Base-by-base conservation (phyloP, 495 filamentous ascomycete species). In the Hypomontagnella submonticulosa region DNA sequence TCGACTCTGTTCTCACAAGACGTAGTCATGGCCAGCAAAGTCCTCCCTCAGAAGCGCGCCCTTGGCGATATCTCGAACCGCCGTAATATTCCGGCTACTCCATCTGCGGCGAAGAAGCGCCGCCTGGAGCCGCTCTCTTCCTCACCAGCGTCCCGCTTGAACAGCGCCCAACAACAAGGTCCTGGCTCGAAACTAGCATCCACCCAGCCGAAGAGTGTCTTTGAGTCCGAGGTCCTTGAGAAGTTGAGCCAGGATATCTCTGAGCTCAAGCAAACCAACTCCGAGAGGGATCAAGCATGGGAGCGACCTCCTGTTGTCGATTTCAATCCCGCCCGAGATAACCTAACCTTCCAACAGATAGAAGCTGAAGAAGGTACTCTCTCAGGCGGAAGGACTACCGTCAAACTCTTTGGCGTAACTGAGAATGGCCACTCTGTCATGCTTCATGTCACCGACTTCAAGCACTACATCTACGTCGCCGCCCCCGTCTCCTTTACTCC, bases 361-460 rank as follows among this genome's bases (percentile, higher is more conserved):
- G 95, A 99, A 66, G 89, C 87, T 4, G 94, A 98, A 68, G 94
- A 98, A 75, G 93, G 95, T 15, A 87, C 84, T 2, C 66, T 97
- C 4, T 69, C 83, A 74, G 88, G 88, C 60, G 91, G 90, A 13
- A 88, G 84, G 69, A 80, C 90, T 1, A 86, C 90, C 0, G 83
- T 98, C 59, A 92, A 92, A 76, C 84, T 99, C 11, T 99, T 97
- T 75, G 95, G 95, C 68, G 92, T 97, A n/a, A 97, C 94, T n/a
- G 91, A 95, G 81, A 77, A 83, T 41, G 95, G 95, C 61, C 91
- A 99, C 77, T 98, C 95, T 1, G 94, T 97, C 7, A 82, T 98
- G 59, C 83, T 99, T 13, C 93, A 99, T 75, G 92, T 99, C 57
- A 97, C 90, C 4, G 92, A 91, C 72, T 99, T 99, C 76, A 87